Percentiles rank a stretch among this genome's conserved stretches.
These are phyloP conservation scores for Globisporangium radiosum DNA, from an alignment of 352 stramenopile genomes.

Conservation along the genomic window DNA sequence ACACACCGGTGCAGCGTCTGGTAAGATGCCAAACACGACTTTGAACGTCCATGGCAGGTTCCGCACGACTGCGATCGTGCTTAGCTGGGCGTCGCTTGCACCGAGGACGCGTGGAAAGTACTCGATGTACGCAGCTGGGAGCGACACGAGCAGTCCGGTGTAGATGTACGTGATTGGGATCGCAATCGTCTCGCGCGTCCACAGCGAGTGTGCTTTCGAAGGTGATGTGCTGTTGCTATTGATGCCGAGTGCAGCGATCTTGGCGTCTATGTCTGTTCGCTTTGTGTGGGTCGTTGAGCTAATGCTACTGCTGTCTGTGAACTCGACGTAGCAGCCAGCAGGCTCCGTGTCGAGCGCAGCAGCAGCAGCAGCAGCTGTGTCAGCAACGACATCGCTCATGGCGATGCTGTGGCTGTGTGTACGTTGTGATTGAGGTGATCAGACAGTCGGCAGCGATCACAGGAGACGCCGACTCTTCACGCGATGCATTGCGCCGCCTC, in stretches of 20 bases:
- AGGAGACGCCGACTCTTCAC: too few relatives aligned
- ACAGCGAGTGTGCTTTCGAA: slow-evolving; percentile 26
- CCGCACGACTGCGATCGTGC: slow-evolving; percentile 57
- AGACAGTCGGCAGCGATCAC: too few relatives aligned
- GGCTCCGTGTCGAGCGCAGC: neutral
- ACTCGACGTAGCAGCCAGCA: slow-evolving; percentile 10
- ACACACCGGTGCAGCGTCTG: slow-evolving; percentile 53
- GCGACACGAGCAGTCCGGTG: slow-evolving; percentile 56
- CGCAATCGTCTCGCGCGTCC: slow-evolving; percentile 38
- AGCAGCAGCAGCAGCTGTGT: neutral
- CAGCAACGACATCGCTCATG: too few relatives aligned
- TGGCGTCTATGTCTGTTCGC: neutral
- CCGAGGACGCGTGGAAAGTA: slow-evolving; percentile 58
- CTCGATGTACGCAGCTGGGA: slow-evolving; percentile 71
- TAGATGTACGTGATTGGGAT: slow-evolving; percentile 80
- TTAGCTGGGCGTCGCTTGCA: slow-evolving; percentile 65
- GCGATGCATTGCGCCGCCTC: too few relatives aligned
- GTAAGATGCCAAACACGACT: slow-evolving; percentile 63
- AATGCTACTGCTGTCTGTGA: neutral
- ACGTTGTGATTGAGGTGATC: too few relatives aligned
- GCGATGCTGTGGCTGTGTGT: too few relatives aligned
- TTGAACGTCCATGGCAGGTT: slow-evolving; percentile 78
- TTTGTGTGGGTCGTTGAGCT: neutral
- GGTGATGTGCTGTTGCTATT: neutral
- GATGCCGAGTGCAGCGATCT: neutral